phyloP scores from a whole-genome alignment of 345 rosid genomes.

The Arabidopsis arenosa region DNA sequence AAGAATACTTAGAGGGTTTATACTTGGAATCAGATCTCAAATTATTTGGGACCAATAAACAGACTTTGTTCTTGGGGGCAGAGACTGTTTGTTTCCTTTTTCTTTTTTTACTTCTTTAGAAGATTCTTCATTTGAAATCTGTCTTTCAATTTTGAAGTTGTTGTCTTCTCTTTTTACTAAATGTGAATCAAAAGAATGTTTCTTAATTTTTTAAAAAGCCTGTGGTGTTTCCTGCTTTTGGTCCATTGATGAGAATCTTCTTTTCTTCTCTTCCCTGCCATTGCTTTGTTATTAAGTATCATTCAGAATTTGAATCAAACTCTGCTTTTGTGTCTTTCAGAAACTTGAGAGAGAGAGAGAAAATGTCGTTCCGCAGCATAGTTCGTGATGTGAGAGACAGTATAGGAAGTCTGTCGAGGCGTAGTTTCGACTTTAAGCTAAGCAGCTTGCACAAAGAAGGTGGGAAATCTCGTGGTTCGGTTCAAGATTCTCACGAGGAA shows the following conservation, averaged over 20 bases:
- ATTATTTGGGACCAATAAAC: conserved; percentile 34
- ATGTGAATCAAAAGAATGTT: conserved; percentile 56
- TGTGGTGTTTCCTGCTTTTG: conserved; percentile 60
- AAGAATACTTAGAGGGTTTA: conserved; percentile 14
- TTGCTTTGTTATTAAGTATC: conserved; percentile 56
- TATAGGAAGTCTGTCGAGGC: conserved; percentile 85
- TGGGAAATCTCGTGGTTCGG: conserved; percentile 81
- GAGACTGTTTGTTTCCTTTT: conserved; percentile 30
- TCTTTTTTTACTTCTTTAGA: not conserved
- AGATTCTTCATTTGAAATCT: conserved; percentile 46
- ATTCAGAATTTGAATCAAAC: conserved; percentile 36
- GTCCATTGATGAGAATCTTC: conserved; percentile 77
- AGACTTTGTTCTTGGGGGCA: conserved; percentile 40
- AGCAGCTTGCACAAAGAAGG: conserved; percentile 56
- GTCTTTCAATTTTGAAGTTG: conserved; percentile 29
- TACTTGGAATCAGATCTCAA: conserved; percentile 36
- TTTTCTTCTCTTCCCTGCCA: conserved; percentile 40
- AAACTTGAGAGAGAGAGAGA: not conserved
- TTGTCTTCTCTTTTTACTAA: conserved; percentile 15
- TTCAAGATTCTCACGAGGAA: conserved; percentile 69
- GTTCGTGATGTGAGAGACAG: conserved; percentile 93
- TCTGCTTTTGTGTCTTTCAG: conserved; percentile 37
- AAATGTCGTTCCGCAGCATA: conserved; percentile 87
- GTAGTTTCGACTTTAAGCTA: conserved; percentile 87
- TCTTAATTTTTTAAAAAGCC: conserved; percentile 43